A percentile compares a stretch with the other conserved stretches of the same genome.
These are phyloP conservation scores for Pseudonectria buxi DNA, from an alignment of 2,329 filamentous ascomycete species.

Conservation along the genomic window DNA sequence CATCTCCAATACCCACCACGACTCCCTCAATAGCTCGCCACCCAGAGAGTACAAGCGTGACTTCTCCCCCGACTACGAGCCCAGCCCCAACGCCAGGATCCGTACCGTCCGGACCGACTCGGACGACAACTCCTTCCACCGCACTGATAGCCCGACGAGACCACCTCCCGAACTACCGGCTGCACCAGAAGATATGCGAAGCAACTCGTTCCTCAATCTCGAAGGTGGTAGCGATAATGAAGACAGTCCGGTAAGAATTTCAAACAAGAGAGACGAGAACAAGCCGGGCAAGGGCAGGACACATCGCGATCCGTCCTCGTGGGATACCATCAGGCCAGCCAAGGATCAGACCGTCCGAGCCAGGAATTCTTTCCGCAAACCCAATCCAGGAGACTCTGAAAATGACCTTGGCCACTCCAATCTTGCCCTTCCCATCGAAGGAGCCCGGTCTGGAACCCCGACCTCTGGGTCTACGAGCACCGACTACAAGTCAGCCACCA, in stretches of 20 bases:
- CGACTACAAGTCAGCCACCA: conserved; percentile 36
- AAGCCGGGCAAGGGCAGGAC: conserved; percentile 6
- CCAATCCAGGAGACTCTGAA: conserved; percentile 26
- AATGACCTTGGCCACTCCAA: conserved; percentile 28
- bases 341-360: conserved; percentile 24
- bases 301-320: background rate
- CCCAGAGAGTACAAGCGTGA: conserved; percentile 42
- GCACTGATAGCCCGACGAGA: conserved; percentile 29
- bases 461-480: conserved; percentile 32
- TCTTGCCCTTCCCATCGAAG: conserved; percentile 38
- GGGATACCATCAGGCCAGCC: conserved; percentile 3
- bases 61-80: conserved; percentile 71
- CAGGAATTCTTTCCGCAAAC: conserved; percentile 17
- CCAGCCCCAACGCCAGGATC: conserved; percentile 64
- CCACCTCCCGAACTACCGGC: conserved; percentile 26
- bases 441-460: conserved; percentile 28
- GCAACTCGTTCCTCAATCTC: conserved; percentile 45
- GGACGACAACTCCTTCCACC: conserved; percentile 16
- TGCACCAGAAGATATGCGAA: conserved; percentile 26
- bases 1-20: conserved; percentile 19
- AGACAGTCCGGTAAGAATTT: conserved; percentile 21
- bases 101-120: conserved; percentile 51
- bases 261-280: conserved; percentile 7
- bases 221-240: conserved; percentile 44
- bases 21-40: conserved; percentile 3